Evolutionary conservation across 768 basidiomycete species (phyloP).

Genomic region (Rubroboletus pulcherrimus): DNA sequence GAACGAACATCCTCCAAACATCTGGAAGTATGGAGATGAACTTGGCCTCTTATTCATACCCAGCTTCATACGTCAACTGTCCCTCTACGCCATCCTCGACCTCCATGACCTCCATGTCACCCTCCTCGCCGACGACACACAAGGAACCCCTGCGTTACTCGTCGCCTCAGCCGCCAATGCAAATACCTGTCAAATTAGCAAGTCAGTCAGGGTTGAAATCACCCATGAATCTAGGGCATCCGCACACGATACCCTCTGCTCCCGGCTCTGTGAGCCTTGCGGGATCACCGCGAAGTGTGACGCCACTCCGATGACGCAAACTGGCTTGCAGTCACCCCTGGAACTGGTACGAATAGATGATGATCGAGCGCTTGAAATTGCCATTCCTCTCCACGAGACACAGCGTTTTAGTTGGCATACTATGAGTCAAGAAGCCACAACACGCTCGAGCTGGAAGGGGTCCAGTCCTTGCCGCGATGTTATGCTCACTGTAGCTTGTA

Average conservation of each 20-base stretch:
- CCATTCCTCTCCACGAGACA: not conserved
- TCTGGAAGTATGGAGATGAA: slow-evolving; percentile 15
- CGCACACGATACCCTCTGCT: slow-evolving; percentile 11
- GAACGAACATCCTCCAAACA: slow-evolving; percentile 16
- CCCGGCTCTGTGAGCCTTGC: slow-evolving; percentile 16
- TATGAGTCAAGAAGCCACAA: not conserved
- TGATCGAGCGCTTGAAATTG: not conserved
- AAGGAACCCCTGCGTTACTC: slow-evolving; percentile 20
- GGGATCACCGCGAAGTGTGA: slow-evolving; percentile 20
- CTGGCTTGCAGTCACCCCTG: not conserved
- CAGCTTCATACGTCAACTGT: slow-evolving; percentile 42
- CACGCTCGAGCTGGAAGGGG: not conserved
- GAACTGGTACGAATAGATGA: slow-evolving; percentile 1
- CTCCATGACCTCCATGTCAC: slow-evolving; percentile 48
- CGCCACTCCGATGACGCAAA: slow-evolving; percentile 23
- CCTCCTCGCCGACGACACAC: slow-evolving; percentile 36
- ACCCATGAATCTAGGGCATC: slow-evolving; percentile 8
- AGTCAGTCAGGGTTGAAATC: slow-evolving; percentile 16
- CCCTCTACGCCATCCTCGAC: slow-evolving; percentile 62
- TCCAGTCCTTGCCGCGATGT: not conserved
- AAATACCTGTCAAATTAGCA: slow-evolving; percentile 16
- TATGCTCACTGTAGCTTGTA: slow-evolving; percentile 13
- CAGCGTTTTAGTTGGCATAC: not conserved
- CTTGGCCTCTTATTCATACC: slow-evolving; percentile 8
- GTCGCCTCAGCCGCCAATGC: slow-evolving; percentile 16